Evolutionary conservation across 257 asterid genomes (phyloP).

Genomic region (Fraxinus americana): DNA sequence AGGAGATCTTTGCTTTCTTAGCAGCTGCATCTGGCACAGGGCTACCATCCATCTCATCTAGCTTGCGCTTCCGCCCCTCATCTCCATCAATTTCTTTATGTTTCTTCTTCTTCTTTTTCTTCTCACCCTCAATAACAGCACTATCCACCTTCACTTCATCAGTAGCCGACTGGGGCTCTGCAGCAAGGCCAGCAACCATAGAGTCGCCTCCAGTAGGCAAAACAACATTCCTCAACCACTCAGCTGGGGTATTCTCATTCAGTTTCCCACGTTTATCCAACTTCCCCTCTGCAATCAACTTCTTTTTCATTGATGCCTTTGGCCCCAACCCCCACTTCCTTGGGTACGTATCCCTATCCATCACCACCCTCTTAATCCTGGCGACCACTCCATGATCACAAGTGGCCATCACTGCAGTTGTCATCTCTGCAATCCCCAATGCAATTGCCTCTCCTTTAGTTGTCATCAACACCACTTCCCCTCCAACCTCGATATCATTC

Average conservation of each 20-base stretch:
- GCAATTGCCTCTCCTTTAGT: constrained; percentile 95
- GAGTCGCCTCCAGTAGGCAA: constrained; percentile 80
- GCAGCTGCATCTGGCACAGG: no score
- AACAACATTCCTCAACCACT: constrained; percentile 79
- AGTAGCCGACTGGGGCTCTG: constrained; percentile 8
- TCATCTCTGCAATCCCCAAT: constrained; percentile 90
- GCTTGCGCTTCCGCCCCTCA: no score
- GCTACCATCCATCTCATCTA: no score
- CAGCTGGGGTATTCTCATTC: constrained; percentile 65
- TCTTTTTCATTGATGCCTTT: constrained; percentile 84
- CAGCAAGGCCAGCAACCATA: constrained; percentile 55
- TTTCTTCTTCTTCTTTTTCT: no score
- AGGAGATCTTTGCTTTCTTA: no score
- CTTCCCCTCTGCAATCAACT: constrained; percentile 84
- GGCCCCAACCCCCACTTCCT: constrained; percentile 99
- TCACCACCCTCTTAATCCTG: no score
- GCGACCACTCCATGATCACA: constrained; percentile 31
- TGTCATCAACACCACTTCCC: constrained; percentile 86
- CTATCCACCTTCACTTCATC: no score
- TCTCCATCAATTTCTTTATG: no score
- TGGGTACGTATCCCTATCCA: constrained; percentile 54
- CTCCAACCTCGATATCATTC: constrained; percentile 81
- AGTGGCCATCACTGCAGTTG: constrained; percentile 90
- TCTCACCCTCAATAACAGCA: no score
- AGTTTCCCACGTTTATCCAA: constrained; percentile 86